phyloP scores from a whole-genome alignment of 1,284 basidiomycete genomes.

The Sporisorium graminicola region DNA sequence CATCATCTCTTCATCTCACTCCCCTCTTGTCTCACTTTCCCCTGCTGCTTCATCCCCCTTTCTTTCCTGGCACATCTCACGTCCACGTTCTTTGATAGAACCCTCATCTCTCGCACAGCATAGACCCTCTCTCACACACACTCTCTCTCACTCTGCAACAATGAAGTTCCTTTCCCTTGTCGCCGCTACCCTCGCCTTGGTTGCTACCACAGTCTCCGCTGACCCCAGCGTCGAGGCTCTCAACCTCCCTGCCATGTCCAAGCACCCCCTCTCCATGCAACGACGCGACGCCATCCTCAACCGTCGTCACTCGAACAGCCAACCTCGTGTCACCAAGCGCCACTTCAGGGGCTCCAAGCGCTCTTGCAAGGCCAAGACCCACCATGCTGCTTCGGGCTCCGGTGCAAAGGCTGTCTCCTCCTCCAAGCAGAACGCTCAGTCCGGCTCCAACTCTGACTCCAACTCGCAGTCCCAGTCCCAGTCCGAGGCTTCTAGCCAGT shows the following conservation, averaged over 20 bases:
- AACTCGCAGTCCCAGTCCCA: constrained; percentile 18
- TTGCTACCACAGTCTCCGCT: constrained; percentile 37
- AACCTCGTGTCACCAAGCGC: constrained; percentile 27
- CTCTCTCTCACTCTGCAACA: constrained; percentile 9
- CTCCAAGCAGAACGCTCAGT: constrained; percentile 27
- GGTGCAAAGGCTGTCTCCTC: constrained; percentile 9
- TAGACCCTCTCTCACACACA: constrained; percentile 3
- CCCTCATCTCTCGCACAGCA: background rate
- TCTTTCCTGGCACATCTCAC: constrained; percentile 8
- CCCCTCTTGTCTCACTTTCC: background rate
- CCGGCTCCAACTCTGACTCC: constrained; percentile 1
- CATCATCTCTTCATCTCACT: background rate
- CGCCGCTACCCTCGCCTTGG: constrained; percentile 39
- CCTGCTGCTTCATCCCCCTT: constrained; percentile 5
- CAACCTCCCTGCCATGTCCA: constrained; percentile 44
- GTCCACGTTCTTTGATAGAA: constrained; percentile 32
- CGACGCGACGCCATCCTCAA: constrained; percentile 46
- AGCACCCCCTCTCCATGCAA: constrained; percentile 49
- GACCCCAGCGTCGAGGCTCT: constrained; percentile 24
- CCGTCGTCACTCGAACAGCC: constrained; percentile 4
- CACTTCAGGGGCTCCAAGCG: constrained; percentile 31
- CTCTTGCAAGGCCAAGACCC: constrained; percentile 40
- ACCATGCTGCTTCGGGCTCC: constrained; percentile 22
- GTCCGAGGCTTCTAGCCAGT: constrained; percentile 18
- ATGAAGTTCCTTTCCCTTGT: constrained; percentile 53